Evolutionary conservation across 345 rosid genomes (phyloP).

Genomic region (Boechera stricta): DNA sequence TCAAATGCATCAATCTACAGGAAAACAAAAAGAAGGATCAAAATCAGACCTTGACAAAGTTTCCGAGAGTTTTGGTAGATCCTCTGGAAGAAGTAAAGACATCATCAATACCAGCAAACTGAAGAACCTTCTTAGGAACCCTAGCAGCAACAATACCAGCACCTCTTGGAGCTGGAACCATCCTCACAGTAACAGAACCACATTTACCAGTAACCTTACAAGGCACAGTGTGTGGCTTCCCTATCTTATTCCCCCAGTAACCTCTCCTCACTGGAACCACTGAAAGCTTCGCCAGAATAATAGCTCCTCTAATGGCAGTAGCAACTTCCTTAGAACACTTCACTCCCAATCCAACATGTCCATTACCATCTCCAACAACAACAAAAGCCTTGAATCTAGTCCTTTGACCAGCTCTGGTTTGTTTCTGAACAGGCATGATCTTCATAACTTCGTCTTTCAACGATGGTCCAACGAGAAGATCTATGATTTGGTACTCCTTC

Average conservation of each 20-base stretch:
- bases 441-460: conserved; percentile 92
- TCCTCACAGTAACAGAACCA: conserved; percentile 71
- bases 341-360: conserved; percentile 78
- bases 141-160: conserved; percentile 79
- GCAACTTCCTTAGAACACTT: conserved; percentile 82
- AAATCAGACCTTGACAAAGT: conserved; percentile 65
- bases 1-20: neutral
- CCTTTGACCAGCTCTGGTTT: conserved; percentile 76
- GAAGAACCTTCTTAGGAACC: conserved; percentile 79
- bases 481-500: conserved; percentile 82
- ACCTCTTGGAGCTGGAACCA: conserved; percentile 85
- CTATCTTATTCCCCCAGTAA: conserved; percentile 83
- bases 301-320: conserved; percentile 70
- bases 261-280: conserved; percentile 79
- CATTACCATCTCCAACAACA: conserved; percentile 64
- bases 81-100: conserved; percentile 78
- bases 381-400: conserved; percentile 84
- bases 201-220: conserved; percentile 84
- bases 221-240: conserved; percentile 75
- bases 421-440: conserved; percentile 86
- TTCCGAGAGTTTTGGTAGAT: conserved; percentile 78
- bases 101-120: conserved; percentile 80
- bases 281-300: conserved; percentile 70
- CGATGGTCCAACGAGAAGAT: conserved; percentile 62
- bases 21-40: neutral